Evolutionary conservation across 768 basidiomycete species (phyloP), one percentile per base, ranked within the genome.

Genomic region (Kwoniella dejecticola): DNA sequence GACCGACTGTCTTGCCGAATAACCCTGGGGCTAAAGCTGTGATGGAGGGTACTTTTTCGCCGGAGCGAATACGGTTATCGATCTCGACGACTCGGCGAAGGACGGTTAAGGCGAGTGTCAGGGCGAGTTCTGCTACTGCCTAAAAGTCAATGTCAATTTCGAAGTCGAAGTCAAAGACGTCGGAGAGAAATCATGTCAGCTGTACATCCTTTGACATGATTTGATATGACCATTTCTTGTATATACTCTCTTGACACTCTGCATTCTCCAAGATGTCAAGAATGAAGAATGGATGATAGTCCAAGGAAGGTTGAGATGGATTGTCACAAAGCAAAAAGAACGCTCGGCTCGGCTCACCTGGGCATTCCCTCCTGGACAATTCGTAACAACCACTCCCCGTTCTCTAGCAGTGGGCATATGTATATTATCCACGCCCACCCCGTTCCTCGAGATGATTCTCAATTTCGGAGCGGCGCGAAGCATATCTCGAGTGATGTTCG

Each of bases 1-100:
- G 38, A 1, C 79, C 79, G 24, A 80, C 62, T 2, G 74, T 77
- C 46, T 72, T 75, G 40, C 77, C 75, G 38, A 67, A 63, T 33
- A 80, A 56, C 10, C 73, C 73, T 3, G 70, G 72, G 6, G 72
- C 41, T 4, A 77, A 57, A 13, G 57, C 67, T 1, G 26, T 42
- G 31, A 77, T 74, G 8, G 71, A 70, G 0, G 62, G 47, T 17
- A 75, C 49, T 1, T 30, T 54, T 52, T 75, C 70, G 15, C 76
- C 76, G 1, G 60, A 62, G 19, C 63, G 49, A 49, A 75, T 64
- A 12, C 67, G 52, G 24, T 40, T 52, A 36, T 70, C 67, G 12
- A 71, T 26, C 48, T 77, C 74, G 11, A 64, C 57, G 15, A 75
- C 62, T 38, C 76, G 58, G 10, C 76, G 67, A 23, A 70, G 63